Conservation (phyloP, 306 rosid genomes). For the Vicia sativa region DNA sequence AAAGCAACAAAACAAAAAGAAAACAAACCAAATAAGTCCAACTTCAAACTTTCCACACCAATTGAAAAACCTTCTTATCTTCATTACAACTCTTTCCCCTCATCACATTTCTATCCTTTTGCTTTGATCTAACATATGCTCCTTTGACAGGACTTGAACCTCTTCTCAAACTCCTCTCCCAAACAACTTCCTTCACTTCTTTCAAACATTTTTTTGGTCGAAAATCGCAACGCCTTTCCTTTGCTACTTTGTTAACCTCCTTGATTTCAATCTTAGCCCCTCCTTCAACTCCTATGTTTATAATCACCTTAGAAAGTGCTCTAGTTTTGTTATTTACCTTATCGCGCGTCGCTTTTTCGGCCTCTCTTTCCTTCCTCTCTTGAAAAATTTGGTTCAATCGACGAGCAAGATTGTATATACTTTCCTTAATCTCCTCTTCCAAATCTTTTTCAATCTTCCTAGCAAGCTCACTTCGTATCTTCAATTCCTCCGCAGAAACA, state of each 20-base stretch:
- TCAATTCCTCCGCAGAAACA: constrained; percentile 57
- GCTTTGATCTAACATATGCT: constrained; percentile 31
- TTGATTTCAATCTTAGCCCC: constrained; percentile 59
- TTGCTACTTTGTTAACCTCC: constrained; percentile 47
- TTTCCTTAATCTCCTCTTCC: constrained; percentile 72
- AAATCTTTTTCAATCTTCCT: constrained; percentile 64
- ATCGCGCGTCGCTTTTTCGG: not conserved
- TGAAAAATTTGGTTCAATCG: constrained; percentile 59
- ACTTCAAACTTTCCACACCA: constrained; percentile 48
- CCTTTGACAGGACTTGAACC: constrained; percentile 39
- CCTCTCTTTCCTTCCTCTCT: constrained; percentile 46
- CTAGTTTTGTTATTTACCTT: not conserved
- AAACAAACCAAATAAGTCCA: not conserved
- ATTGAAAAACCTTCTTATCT: constrained; percentile 36
- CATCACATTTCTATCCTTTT: constrained; percentile 9
- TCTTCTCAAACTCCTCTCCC: constrained; percentile 58
- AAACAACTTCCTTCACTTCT: constrained; percentile 52
- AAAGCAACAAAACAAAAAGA: not conserved
- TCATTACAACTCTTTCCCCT: constrained; percentile 30
- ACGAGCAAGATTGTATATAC: constrained; percentile 66
- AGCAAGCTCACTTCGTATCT: constrained; percentile 63
- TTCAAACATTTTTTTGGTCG: constrained; percentile 25
- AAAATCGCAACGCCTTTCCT: constrained; percentile 28
- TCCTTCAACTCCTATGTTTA: constrained; percentile 69
- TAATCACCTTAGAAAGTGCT: constrained; percentile 60